Conservation (phyloP, 2,329 filamentous ascomycete genomes). For the Lasiodiplodia hormozganensis region DNA sequence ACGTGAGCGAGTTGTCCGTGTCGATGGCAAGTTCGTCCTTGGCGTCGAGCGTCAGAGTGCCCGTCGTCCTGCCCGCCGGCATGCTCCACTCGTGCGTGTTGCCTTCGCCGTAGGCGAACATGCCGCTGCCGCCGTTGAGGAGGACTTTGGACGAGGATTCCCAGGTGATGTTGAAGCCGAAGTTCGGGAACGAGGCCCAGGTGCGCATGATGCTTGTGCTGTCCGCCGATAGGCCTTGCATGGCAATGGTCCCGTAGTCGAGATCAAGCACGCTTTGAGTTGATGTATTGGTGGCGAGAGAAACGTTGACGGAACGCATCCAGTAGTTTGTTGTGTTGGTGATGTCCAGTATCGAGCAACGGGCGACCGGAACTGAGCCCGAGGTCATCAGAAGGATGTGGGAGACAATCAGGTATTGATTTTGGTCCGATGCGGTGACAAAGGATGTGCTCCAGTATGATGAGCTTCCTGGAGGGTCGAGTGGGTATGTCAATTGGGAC, state of each 20-base stretch:
- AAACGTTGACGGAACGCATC: neutral
- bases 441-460: neutral
- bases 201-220: neutral
- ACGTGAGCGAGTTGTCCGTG: neutral
- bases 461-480: neutral
- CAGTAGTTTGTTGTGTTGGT: neutral
- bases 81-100: neutral
- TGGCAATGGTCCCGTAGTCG: neutral
- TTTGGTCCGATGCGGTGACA: neutral
- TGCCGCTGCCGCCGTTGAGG: neutral
- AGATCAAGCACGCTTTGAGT: neutral
- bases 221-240: neutral
- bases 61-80: neutral
- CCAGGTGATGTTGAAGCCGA: neutral
- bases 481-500: neutral
- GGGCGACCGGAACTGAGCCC: neutral
- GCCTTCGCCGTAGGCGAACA: neutral
- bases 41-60: neutral
- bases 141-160: neutral
- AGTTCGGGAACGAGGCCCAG: neutral
- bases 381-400: neutral
- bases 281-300: neutral
- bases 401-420: neutral
- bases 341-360: neutral
- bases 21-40: neutral